Conservation (phyloP, 2,329 filamentous ascomycete genomes). For the Colletotrichum caudatum region DNA sequence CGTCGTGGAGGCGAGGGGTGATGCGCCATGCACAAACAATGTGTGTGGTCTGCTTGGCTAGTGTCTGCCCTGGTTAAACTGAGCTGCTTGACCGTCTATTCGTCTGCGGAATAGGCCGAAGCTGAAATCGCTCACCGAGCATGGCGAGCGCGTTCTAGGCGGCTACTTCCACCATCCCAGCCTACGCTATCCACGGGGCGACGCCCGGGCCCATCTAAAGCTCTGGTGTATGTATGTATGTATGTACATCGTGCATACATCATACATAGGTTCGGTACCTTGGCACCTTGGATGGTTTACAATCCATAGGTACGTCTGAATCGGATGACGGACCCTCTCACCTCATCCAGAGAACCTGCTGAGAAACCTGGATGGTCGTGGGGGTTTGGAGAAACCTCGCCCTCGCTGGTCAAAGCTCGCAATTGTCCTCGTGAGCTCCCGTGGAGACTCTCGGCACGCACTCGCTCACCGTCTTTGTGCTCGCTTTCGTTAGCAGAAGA, state of each 20-base stretch:
- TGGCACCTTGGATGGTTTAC: background rate
- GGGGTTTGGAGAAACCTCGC: slow-evolving; percentile 22
- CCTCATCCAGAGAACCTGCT: slow-evolving; percentile 7
- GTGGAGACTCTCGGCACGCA: slow-evolving; percentile 39
- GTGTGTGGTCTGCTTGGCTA: slow-evolving; percentile 28
- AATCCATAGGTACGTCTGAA: slow-evolving; percentile 1
- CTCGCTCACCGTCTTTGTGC: slow-evolving; percentile 40
- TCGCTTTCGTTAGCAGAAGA: slow-evolving; percentile 17
- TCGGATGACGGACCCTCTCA: slow-evolving; percentile 2
- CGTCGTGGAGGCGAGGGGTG: slow-evolving; percentile 26
- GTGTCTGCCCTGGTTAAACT: slow-evolving; percentile 27
- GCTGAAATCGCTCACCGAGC: slow-evolving; percentile 32
- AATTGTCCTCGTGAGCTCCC: slow-evolving; percentile 39
- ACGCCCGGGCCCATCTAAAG: slow-evolving; percentile 36
- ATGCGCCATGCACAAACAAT: slow-evolving; percentile 14
- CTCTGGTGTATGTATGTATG: background rate
- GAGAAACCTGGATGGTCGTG: slow-evolving; percentile 27
- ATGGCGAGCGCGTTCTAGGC: slow-evolving; percentile 26
- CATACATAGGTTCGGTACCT: too few relatives aligned
- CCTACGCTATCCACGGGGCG: slow-evolving; percentile 16
- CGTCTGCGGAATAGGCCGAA: slow-evolving; percentile 28
- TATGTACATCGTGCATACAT: too few relatives aligned
- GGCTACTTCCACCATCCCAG: slow-evolving; percentile 37
- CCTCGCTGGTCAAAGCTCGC: slow-evolving; percentile 24
- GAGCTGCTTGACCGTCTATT: slow-evolving; percentile 21